Conservation (phyloP, 1,284 basidiomycete species). For the Mrakiaceae sp. region DNA sequence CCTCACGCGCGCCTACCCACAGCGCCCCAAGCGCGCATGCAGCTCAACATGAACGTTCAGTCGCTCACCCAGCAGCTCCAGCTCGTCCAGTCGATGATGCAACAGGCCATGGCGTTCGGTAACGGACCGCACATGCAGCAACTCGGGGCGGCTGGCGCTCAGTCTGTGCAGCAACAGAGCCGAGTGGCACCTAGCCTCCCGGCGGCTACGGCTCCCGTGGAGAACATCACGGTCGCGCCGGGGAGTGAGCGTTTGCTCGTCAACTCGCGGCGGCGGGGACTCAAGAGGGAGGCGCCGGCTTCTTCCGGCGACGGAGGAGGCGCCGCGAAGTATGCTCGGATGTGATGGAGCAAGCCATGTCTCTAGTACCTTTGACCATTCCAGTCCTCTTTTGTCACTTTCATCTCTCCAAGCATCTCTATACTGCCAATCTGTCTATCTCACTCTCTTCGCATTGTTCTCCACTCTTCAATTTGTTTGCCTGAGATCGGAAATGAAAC, state of each 20-base stretch:
- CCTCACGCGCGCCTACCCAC: background rate
- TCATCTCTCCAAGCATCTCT: background rate
- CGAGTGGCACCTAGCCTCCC: background rate
- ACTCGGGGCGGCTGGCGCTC: background rate
- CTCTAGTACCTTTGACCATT: background rate
- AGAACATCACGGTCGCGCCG: background rate
- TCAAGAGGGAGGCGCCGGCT: constrained; percentile 1
- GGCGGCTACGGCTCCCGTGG: background rate
- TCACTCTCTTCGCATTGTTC: too few species aligned
- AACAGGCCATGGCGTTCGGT: background rate
- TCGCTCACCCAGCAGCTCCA: constrained; percentile 12
- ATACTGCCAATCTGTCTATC: too few species aligned
- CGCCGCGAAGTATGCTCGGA: too few species aligned
- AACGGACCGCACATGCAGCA: background rate
- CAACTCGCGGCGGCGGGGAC: background rate
- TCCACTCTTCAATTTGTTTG: too few species aligned
- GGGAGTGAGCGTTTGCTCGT: constrained; percentile 5
- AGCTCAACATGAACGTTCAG: constrained; percentile 17
- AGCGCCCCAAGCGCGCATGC: constrained; percentile 13
- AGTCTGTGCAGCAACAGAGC: background rate
- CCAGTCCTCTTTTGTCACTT: background rate
- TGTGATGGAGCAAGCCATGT: background rate
- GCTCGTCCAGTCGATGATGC: background rate
- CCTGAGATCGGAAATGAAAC: too few species aligned
- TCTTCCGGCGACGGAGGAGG: too few species aligned